Conservation (phyloP, 73 alveolate genomes). For the Paramecium sonneborni region DNA sequence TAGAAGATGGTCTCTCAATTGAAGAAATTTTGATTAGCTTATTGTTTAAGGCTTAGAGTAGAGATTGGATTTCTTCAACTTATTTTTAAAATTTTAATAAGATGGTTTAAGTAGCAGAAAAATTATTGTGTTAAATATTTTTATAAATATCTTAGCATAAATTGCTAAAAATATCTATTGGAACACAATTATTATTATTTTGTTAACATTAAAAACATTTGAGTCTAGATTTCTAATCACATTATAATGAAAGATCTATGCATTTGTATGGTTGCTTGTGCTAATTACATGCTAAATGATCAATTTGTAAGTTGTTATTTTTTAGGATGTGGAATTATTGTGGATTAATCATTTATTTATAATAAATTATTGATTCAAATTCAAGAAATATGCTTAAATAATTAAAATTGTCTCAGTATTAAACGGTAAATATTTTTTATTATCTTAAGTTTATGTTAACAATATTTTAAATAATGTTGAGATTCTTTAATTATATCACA, state of each 20-base stretch:
- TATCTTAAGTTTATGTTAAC: too few species aligned
- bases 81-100: neutral
- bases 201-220: neutral
- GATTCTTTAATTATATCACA: too few species aligned
- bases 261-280: neutral
- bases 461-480: too few species aligned
- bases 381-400: neutral
- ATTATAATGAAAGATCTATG: neutral
- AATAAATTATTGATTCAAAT: neutral
- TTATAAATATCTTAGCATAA: neutral
- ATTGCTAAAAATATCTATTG: neutral
- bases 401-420: neutral
- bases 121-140: neutral
- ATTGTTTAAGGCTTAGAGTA: neutral
- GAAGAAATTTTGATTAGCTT: neutral
- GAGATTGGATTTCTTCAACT: neutral
- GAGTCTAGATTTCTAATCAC: neutral
- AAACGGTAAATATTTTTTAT: neutral
- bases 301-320: neutral
- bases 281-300: neutral
- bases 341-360: neutral
- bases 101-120: neutral
- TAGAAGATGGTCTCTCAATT: neutral
- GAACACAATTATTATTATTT: neutral
- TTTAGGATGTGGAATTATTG: neutral